Percentiles rank a stretch among this genome's conserved stretches.
Conservation (phyloP, 768 basidiomycete species). For the Sporobolomyces roseus region DNA sequence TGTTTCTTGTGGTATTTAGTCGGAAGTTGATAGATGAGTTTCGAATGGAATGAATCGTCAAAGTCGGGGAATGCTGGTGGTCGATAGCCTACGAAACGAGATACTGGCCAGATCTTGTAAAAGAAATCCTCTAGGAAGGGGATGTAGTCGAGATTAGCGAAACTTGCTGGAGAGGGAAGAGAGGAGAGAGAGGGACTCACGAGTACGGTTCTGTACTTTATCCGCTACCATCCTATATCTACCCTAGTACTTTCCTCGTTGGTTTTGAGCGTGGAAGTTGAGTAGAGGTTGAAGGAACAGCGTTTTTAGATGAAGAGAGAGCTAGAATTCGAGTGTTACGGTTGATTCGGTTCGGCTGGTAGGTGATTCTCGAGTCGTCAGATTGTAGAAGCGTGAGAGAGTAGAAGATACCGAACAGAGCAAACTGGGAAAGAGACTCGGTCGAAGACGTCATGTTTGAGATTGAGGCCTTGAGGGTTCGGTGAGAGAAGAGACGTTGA, state of each 20-base stretch:
- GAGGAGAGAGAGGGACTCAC: not conserved
- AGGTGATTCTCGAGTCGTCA: too few species aligned
- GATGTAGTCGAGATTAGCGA: not conserved
- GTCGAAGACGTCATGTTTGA: too few species aligned
- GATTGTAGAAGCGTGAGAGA: too few species aligned
- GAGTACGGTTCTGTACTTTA: not conserved
- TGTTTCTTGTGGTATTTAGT: not conserved
- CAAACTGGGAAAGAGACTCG: too few species aligned
- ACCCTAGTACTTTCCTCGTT: not conserved
- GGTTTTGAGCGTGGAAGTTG: too few species aligned
- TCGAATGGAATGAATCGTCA: not conserved
- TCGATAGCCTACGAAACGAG: conserved; percentile 31
- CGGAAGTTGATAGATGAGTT: conserved; percentile 11
- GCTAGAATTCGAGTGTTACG: too few species aligned
- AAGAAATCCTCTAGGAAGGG: conserved; percentile 9
- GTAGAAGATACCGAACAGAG: too few species aligned
- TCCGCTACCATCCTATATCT: not conserved
- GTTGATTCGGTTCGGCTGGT: too few species aligned
- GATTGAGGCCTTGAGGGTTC: too few species aligned
- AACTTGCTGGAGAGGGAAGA: not conserved
- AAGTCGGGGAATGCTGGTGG: conserved; percentile 13
- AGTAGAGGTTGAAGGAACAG: too few species aligned
- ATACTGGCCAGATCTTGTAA: conserved; percentile 24
- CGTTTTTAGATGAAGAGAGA: too few species aligned
- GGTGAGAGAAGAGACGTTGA: too few species aligned